Evolutionary conservation across 1,284 basidiomycete species (phyloP), one percentile per base, ranked within the genome.

Genomic region (Ganoderma lingzhi): DNA sequence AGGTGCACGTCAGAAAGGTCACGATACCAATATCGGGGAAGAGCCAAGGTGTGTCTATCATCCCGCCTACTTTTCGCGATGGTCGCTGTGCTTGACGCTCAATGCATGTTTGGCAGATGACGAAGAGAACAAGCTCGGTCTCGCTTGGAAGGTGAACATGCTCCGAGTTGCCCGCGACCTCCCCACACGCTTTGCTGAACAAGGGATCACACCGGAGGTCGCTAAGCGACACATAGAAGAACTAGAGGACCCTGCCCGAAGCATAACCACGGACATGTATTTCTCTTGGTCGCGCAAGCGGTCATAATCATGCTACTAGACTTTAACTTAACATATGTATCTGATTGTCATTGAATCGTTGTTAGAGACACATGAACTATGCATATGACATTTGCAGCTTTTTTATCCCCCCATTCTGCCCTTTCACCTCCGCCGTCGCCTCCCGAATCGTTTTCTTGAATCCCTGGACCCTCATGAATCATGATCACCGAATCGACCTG

Each of bases 261-360:
- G 56, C 51, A 45, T 69, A 32, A 66, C 60, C 2, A 69, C 68
- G 15, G 68, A 69, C 41, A 56, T 69, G 64, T 69, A 69, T 41
- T 68, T 68, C 44, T 48, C 55, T 14, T 68, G 62, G 55, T 51
- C 66, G 8, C 66, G 62, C 23, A 68, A 68, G 42, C 56, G 35
- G 30, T n/a, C 19, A 35, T 59, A 59, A n/a, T 23, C 23, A 23
- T 19, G 19, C 3, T n/a, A 10, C 37, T 9, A 6, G 37, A n/a
- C 6, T 45, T 15, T 10, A 44, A 23, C 45, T n/a, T n/a, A 44
- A 15, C 12, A 41, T 41, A 41, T 45, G 44, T 48, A 48, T 48
- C 45, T 48, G 45, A 48, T 9, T 23, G 6, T 19, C 44, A 45
- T 45, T n/a, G 45, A 3, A 44, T 48, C n/a, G 5, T 48, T 17